These are phyloP conservation scores for Neoboletus subvelutipes DNA, from an alignment of 768 basidiomycete genomes.

Conservation along the genomic window DNA sequence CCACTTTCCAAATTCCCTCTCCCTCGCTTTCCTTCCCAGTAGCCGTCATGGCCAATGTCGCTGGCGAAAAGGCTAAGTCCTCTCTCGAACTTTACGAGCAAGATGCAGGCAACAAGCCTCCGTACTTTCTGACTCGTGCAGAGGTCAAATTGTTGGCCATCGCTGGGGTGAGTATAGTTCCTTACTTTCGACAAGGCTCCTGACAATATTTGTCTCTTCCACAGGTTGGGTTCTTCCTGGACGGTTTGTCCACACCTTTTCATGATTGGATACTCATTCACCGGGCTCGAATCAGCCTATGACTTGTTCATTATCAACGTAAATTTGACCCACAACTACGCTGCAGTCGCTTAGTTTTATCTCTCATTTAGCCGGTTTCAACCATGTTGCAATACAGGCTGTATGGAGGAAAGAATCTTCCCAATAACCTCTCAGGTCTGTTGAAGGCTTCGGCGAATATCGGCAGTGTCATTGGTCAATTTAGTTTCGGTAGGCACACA, in stretches of 20 bases:
- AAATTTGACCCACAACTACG: slow-evolving; percentile 13
- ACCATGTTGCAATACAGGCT: slow-evolving; percentile 68
- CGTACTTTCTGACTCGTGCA: slow-evolving; percentile 40
- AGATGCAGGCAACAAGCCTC: slow-evolving; percentile 32
- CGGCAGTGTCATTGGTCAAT: slow-evolving; percentile 70
- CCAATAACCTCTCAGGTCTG: slow-evolving; percentile 56
- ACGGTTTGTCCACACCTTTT: slow-evolving; percentile 44
- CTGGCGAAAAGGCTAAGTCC: neutral
- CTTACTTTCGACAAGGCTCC: neutral
- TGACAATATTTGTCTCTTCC: neutral
- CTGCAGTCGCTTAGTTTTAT: neutral
- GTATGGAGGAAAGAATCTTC: slow-evolving; percentile 52
- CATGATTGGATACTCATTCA: slow-evolving; percentile 1
- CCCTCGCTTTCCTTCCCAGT: neutral
- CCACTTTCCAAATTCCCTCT: neutral
- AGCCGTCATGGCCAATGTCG: slow-evolving; percentile 11
- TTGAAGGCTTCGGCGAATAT: slow-evolving; percentile 71
- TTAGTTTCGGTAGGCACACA: slow-evolving; percentile 49
- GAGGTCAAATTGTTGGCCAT: slow-evolving; percentile 64
- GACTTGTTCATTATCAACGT: slow-evolving; percentile 73
- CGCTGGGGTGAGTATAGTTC: slow-evolving; percentile 46
- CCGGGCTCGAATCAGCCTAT: slow-evolving; percentile 48
- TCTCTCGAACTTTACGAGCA: slow-evolving; percentile 31
- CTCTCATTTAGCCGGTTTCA: slow-evolving; percentile 50
- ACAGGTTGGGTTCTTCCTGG: slow-evolving; percentile 70